A percentile compares a stretch with the other conserved stretches of the same genome.
Conservation (phyloP, 1,284 basidiomycete genomes). For the Ganoderma meredithae region DNA sequence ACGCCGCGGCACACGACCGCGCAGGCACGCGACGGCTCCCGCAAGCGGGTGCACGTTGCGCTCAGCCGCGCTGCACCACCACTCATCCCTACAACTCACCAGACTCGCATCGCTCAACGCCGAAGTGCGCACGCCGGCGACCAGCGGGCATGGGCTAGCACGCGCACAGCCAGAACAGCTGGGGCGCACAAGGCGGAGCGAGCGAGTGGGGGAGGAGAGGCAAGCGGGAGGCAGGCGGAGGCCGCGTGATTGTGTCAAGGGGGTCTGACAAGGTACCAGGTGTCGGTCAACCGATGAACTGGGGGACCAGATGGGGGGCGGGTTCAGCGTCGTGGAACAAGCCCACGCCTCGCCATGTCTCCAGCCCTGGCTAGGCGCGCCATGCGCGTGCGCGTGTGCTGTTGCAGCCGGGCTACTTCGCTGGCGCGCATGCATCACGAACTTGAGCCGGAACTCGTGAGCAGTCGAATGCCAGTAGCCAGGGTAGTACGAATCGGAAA, state of each 20-base stretch:
- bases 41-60: conserved; percentile 31
- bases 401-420: conserved; percentile 27
- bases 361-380: conserved; percentile 35
- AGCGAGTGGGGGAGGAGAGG: conserved; percentile 31
- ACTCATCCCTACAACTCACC: conserved; percentile 28
- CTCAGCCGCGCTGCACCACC: conserved; percentile 23
- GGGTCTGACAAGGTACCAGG: conserved; percentile 16
- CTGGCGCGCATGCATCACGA: conserved; percentile 31
- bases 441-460: conserved; percentile 31
- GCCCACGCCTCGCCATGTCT: conserved; percentile 37
- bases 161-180: conserved; percentile 33
- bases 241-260: conserved; percentile 25
- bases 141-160: conserved; percentile 39
- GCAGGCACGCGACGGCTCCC: conserved; percentile 31
- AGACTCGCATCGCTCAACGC: conserved; percentile 32
- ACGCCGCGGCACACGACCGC: conserved; percentile 13
- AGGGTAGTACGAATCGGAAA: conserved; percentile 21
- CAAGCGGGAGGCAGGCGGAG: conserved; percentile 29
- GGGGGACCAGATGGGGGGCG: conserved; percentile 21
- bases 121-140: conserved; percentile 23
- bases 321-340: conserved; percentile 27
- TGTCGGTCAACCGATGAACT: conserved; percentile 24
- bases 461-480: conserved; percentile 32
- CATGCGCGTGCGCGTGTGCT: conserved; percentile 29
- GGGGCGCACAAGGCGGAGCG: conserved; percentile 33